Evolutionary conservation across 2,329 filamentous ascomycete species (phyloP), one percentile per base, ranked within the genome.

Genomic region (Penicillium sp.): DNA sequence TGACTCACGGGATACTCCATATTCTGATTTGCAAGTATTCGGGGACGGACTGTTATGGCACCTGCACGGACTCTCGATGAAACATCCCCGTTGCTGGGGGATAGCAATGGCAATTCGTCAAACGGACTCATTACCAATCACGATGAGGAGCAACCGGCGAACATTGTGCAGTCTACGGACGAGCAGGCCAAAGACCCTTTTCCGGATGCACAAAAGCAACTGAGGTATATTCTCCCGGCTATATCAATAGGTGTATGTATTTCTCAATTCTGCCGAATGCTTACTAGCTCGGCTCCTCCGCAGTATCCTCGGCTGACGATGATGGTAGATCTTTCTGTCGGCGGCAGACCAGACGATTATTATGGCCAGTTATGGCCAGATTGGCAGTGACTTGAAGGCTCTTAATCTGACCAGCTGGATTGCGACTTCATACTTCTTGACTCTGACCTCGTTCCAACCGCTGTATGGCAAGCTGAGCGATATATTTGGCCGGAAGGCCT

Each of bases 361-460:
- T 28, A 83, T 92, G 45, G 84, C 85, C n/a, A 85, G 81, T n/a
- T 91, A 91, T 69, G 87, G 86, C 45, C 84, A 81, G 57, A 92
- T 93, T 62, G 88, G 88, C 10, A 89, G 81, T 51, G 89, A 92
- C 57, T 74, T 93, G 26, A 78, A 88, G 47, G 87, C 88, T 1
- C 77, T 93, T 47, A 89, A 87, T 65, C 83, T 82, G 59, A 90
- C 87, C 4, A 87, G 83, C 47, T 91, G 88, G 88, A 86, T 91
- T 53, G 87, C 87, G 26, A 84, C 83, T 24, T 79, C 79, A 28
- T 81, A 92, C 68, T 87, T 90, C 62, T 77, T 92, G 47, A 89
- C 88, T 1, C 73, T 89, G 47, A 89, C 87, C 3, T 85, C 85
- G 21, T 89, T 87, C 61, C 88, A 92, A 66, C 88, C 88, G 59